Base-by-base conservation (phyloP, 208 protist genomes). In the Tritrichomonas musculus region DNA sequence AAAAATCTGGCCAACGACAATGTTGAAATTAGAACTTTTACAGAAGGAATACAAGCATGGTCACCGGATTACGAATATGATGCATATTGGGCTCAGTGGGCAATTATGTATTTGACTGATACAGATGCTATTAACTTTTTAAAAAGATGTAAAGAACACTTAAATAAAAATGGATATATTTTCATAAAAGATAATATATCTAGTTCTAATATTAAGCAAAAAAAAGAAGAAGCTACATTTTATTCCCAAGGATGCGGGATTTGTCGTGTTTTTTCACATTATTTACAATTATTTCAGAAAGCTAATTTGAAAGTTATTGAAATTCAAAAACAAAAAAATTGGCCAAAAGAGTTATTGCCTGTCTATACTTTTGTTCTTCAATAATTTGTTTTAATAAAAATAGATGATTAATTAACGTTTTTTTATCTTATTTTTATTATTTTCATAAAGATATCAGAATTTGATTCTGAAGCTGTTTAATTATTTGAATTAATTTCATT, bases 311-410 rank as follows among this genome's bases (percentile, higher is more conserved):
- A 33, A 53, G 4, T 57, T 22, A 27, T 57, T 33, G 77, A 88
- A 57, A 47, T 33, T 8, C 0, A 39, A 13, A 57, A 53, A 5
- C 41, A 88, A 4, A 2, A 53, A 57, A 14, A 33, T 22, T 47
- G 41, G 13, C 14, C 33, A 44, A 47, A 88, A 39, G 77, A 88
- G 33, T 39, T 88, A 8, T 41, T 88, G 20, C 77, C 77, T 39
- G 14, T 88, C 39, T 88, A 88, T 88, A 88, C 77, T 41, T 88
- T 88, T 57, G 77, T 88, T 57, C 77, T 88, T 20, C 41, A 88
- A 2, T 50, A 49, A 88, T n/a, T n/a, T n/a, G n/a, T n/a, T n/a
- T n/a, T n/a, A n/a, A n/a, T n/a, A n/a, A n/a, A n/a, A n/a, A n/a
- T n/a, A n/a, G n/a, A n/a, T n/a, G n/a, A n/a, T n/a, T n/a, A n/a